A percentile compares a stretch with the other conserved stretches of the same genome.
phyloP scores from a whole-genome alignment of 2,329 filamentous ascomycete species.

The Paramyrothecium roridum region DNA sequence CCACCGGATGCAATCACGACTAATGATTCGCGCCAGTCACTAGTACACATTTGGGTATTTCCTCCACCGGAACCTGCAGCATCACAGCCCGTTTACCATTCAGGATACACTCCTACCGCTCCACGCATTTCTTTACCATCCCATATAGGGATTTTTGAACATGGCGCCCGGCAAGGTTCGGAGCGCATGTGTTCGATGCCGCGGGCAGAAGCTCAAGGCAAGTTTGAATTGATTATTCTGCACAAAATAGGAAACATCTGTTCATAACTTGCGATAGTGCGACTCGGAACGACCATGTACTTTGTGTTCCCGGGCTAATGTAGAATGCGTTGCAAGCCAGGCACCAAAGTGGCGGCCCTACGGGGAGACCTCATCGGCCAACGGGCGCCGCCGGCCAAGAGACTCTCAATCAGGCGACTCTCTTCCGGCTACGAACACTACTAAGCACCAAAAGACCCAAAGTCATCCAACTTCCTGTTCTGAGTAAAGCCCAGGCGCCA shows the following conservation, averaged over 20 bases:
- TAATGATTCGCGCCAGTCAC: too few relatives aligned
- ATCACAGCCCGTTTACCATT: background rate
- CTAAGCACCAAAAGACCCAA: background rate
- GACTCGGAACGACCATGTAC: conserved; percentile 25
- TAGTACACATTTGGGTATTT: background rate
- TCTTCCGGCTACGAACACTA: background rate
- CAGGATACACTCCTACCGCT: background rate
- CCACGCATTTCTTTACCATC: background rate
- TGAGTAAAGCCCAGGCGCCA: background rate
- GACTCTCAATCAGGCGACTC: background rate
- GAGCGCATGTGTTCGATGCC: conserved; percentile 8
- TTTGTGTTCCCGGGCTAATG: conserved; percentile 20
- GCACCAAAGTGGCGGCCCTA: conserved; percentile 2
- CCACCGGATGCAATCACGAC: too few relatives aligned
- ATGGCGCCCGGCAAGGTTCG: background rate
- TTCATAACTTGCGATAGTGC: conserved; percentile 5
- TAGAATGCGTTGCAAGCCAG: conserved; percentile 12
- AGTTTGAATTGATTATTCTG: background rate
- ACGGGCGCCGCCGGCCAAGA: background rate
- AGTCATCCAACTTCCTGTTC: background rate
- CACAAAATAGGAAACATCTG: background rate
- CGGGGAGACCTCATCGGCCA: background rate
- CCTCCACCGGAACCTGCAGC: background rate
- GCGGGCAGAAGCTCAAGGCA: conserved; percentile 7
- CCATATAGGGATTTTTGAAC: background rate